Evolutionary conservation across 1,284 basidiomycete genomes (phyloP), one percentile per base, ranked within the genome.

Genomic region (Pisolithus thermaeus): DNA sequence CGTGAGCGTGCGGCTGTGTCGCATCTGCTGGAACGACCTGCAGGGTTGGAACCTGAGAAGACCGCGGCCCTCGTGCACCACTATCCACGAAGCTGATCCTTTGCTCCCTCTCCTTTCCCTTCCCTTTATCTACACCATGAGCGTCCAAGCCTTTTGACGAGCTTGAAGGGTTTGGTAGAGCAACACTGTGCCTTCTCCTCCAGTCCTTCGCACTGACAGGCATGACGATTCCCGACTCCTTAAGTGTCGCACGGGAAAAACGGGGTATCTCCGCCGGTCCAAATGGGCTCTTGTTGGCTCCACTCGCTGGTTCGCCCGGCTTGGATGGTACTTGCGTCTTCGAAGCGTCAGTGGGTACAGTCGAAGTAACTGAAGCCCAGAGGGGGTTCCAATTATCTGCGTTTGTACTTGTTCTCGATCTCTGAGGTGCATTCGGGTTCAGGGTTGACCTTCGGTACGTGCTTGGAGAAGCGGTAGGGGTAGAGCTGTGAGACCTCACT

Each of bases 211-310:
- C 66, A 3, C 60, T 69, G 36, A 65, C 54, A 0, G 63, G 66
- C 66, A 65, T 65, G 35, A 65, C 60, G 25, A 65, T 58, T 2
- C 56, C 41, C 5, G 67, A 57, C 3, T 62, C 62, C 12, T 64
- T 62, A 52, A 65, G 56, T 27, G 64, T 28, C 12, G 66, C 62
- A 44, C 66, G 61, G 2, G 63, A 65, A 40, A 65, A 69, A 43
- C 56, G 67, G 7, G 63, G 63, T 1, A 56, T 59, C 36, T n/a
- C 5, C 3, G 55, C 59, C 2, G 63, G 65, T 5, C 63, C 63
- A 55, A 65, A 65, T 36, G 66, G 63, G 11, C 30, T 46, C n/a
- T 43, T 16, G 7, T 3, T 7, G 39, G n/a, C 23, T 18, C 12
- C 12, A 14, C 12, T 35, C 16, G 32, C 4, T 12, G 32, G 12